Percentiles rank a stretch among this genome's conserved stretches.
These are phyloP conservation scores for Amoebophrya sp. DNA, from an alignment of 169 alveolate genomes.

Conservation along the genomic window DNA sequence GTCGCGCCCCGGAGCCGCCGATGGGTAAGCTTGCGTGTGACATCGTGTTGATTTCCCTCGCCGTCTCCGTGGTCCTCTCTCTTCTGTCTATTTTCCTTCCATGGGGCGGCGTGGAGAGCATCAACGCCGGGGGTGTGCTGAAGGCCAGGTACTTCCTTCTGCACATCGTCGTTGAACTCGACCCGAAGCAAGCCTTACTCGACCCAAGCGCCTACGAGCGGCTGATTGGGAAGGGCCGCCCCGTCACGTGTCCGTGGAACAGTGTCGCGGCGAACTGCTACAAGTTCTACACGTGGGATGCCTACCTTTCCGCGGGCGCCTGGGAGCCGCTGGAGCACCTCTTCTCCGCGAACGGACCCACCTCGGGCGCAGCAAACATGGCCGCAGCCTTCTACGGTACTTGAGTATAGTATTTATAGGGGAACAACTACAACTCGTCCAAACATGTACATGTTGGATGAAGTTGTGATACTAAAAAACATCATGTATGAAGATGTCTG, in stretches of 20 bases:
- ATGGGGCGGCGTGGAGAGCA: not conserved
- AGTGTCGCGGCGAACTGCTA: too few species aligned
- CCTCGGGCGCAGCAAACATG: not conserved
- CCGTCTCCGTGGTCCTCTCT: not conserved
- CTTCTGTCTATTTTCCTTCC: not conserved
- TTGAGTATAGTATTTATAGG: too few species aligned
- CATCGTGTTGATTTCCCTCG: not conserved
- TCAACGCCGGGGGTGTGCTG: not conserved
- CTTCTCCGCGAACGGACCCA: not conserved
- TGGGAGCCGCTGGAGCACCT: not conserved
- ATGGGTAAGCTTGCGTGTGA: not conserved
- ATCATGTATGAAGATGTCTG: too few species aligned
- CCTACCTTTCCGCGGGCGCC: not conserved
- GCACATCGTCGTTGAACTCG: not conserved
- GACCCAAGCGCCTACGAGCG: too few species aligned
- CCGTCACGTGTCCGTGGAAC: too few species aligned
- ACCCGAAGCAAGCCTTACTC: not conserved
- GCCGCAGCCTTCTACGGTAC: not conserved
- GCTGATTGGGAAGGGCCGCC: too few species aligned
- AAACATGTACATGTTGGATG: too few species aligned
- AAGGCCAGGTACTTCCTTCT: not conserved
- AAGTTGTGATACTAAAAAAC: too few species aligned
- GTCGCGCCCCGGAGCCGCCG: too few species aligned
- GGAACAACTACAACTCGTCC: too few species aligned
- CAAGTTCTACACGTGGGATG: not conserved